Evolutionary conservation across 1,284 basidiomycete species (phyloP).

Genomic region (Hymenochaete sp.): DNA sequence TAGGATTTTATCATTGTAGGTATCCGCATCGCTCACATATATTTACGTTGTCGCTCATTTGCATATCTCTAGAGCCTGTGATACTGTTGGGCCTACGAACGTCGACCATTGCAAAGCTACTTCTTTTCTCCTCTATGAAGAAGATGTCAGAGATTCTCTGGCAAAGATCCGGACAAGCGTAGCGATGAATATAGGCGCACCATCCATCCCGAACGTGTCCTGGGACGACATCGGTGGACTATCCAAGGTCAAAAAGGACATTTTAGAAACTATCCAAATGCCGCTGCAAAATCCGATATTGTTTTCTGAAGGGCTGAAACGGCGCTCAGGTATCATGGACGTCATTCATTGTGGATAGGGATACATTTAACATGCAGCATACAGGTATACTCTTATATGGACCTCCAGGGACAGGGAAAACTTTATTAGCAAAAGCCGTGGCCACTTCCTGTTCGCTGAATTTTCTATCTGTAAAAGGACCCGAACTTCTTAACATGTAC

Average conservation of each 20-base stretch:
- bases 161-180: constrained; percentile 73
- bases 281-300: constrained; percentile 92
- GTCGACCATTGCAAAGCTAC: constrained; percentile 25
- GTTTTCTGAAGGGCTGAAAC: constrained; percentile 90
- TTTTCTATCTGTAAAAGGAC: constrained; percentile 95
- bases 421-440: constrained; percentile 87
- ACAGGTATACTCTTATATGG: constrained; percentile 81
- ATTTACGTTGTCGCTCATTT: too few relatives aligned
- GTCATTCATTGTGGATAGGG: neutral
- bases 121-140: constrained; percentile 33
- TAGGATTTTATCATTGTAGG: constrained; percentile 40
- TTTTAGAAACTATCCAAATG: constrained; percentile 94
- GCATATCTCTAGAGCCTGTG: neutral
- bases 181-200: constrained; percentile 90
- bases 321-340: constrained; percentile 69
- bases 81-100: constrained; percentile 39
- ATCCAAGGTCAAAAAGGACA: constrained; percentile 83
- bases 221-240: constrained; percentile 99
- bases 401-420: constrained; percentile 95
- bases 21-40: neutral
- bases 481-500: constrained; percentile 95
- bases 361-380: constrained; percentile 24
- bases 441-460: constrained; percentile 89
- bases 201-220: constrained; percentile 91
- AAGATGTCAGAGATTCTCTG: constrained; percentile 72